Percentiles rank a stretch among this genome's conserved stretches.
These are phyloP conservation scores for Colletotrichum tropicicola DNA, from an alignment of 2,329 filamentous ascomycete species.

Conservation along the genomic window DNA sequence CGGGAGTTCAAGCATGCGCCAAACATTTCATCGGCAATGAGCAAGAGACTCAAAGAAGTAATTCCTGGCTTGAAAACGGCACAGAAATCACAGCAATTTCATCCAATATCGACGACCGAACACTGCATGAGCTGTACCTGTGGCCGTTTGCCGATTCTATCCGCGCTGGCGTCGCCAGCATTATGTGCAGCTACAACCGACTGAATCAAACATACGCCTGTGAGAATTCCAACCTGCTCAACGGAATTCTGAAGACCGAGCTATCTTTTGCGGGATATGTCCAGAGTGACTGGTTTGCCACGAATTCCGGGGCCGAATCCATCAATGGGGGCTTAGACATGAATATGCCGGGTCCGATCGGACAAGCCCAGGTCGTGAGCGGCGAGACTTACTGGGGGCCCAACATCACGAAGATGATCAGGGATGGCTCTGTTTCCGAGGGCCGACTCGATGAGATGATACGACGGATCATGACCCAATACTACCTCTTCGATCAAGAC, in stretches of 20 bases:
- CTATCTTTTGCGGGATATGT: slow-evolving; percentile 74
- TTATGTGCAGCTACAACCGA: slow-evolving; percentile 81
- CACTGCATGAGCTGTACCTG: slow-evolving; percentile 73
- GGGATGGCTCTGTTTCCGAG: slow-evolving; percentile 64
- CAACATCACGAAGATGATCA: slow-evolving; percentile 63
- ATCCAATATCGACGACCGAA: slow-evolving; percentile 70
- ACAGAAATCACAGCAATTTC: slow-evolving; percentile 61
- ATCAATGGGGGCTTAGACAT: slow-evolving; percentile 79
- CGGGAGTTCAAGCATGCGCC: slow-evolving; percentile 47
- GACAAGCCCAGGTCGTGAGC: slow-evolving; percentile 46
- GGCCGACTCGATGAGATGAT: slow-evolving; percentile 74
- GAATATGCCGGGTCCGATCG: slow-evolving; percentile 75
- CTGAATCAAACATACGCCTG: slow-evolving; percentile 76
- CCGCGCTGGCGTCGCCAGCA: slow-evolving; percentile 68
- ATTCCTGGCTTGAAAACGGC: slow-evolving; percentile 51
- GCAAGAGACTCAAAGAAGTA: slow-evolving; percentile 67
- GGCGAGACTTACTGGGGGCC: slow-evolving; percentile 72
- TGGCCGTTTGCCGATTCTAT: slow-evolving; percentile 77
- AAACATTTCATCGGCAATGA: slow-evolving; percentile 76
- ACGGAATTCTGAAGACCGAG: slow-evolving; percentile 74
- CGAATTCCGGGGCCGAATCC: slow-evolving; percentile 75
- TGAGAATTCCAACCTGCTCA: slow-evolving; percentile 68
- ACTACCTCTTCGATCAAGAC: slow-evolving; percentile 66
- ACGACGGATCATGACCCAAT: slow-evolving; percentile 69
- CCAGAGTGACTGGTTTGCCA: slow-evolving; percentile 77